Evolutionary conservation across 2,329 filamentous ascomycete genomes (phyloP), one percentile per base, ranked within the genome.

Genomic region (Sarocladium brachiariae): DNA sequence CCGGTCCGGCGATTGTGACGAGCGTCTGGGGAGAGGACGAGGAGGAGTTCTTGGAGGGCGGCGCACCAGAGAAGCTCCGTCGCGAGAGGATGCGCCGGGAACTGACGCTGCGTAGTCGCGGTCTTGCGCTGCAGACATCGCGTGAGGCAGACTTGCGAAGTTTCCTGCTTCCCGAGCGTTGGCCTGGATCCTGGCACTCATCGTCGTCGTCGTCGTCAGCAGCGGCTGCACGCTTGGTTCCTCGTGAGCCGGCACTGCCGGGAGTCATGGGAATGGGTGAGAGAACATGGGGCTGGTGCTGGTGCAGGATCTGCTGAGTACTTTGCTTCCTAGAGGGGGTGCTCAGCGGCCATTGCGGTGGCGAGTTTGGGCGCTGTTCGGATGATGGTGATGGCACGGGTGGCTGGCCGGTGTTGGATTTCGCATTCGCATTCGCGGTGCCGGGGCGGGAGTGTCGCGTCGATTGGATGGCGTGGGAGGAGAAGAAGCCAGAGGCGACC

Each of bases 401-500:
- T 53, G 53, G 16, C 56, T 60, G 10, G 52, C 45, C 14, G 50
- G 18, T 24, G 41, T 53, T 54, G 30, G 55, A 52, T 21, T 54
- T 53, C 46, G 18, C 21, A 43, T 53, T 54, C 25, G 55, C 51
- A 19, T 54, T 53, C 46, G 35, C 50, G 46, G 47, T 54, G 24
- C 35, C 54, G 49, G 47, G 52, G 38, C 34, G 59, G 63, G 68
- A 73, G 59, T 76, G 75, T 3, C 78, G 69, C 1, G 76, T 78
- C 4, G 77, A 79, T 53, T 77, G 74, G 54, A 81, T 81, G 49
- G 78, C 77, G 54, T 80, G 77, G 21, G 74, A 68, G 43, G 73
- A 69, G 61, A 82, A 82, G 71, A 82, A 82, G 53, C 78, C 78
- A 5, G 72, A 72, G 2, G 76, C 72, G 57, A 81, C 70, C 51